Percentiles rank a stretch among this genome's conserved stretches.
These are phyloP conservation scores for Ophiostoma sp. DNA, from an alignment of 2,329 filamentous ascomycete genomes.

Conservation along the genomic window DNA sequence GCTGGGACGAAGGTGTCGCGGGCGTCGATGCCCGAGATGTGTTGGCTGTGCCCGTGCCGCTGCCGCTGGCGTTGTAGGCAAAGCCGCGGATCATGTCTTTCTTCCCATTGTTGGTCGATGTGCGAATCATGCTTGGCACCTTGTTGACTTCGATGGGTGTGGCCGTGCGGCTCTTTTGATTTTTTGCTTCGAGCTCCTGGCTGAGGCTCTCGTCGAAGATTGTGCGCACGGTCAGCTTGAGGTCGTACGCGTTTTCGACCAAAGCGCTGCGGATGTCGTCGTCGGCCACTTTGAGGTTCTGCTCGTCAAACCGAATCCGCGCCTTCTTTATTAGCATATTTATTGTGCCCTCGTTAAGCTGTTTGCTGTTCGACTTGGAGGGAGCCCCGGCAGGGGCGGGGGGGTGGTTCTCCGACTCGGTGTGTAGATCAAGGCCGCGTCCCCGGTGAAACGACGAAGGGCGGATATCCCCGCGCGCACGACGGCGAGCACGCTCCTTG, in stretches of 20 bases:
- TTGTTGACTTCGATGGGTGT: conserved; percentile 15
- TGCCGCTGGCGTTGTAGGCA: not conserved
- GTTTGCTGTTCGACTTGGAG: too few relatives aligned
- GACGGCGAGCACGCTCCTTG: conserved; percentile 31
- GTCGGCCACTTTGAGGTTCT: conserved; percentile 1
- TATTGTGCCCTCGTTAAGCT: conserved; percentile 21
- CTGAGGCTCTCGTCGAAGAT: conserved; percentile 20
- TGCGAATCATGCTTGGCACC: conserved; percentile 24
- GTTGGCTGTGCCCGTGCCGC: conserved; percentile 10
- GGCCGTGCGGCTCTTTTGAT: not conserved
- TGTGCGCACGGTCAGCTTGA: conserved; percentile 21
- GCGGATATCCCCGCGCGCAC: conserved; percentile 55
- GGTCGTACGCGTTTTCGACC: conserved; percentile 20
- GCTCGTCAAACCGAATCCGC: conserved; percentile 15
- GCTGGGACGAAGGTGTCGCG: conserved; percentile 20
- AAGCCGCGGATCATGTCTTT: not conserved
- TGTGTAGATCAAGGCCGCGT: not conserved
- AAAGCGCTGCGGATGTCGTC: conserved; percentile 21
- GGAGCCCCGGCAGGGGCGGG: too few relatives aligned
- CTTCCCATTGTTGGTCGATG: conserved; percentile 15
- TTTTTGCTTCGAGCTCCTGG: not conserved
- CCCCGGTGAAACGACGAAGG: conserved; percentile 47
- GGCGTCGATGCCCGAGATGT: conserved; percentile 21
- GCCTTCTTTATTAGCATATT: conserved; percentile 20
- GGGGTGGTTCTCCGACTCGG: not conserved